Conservation (phyloP, 257 asterid genomes). For the Solanum peruvianum region DNA sequence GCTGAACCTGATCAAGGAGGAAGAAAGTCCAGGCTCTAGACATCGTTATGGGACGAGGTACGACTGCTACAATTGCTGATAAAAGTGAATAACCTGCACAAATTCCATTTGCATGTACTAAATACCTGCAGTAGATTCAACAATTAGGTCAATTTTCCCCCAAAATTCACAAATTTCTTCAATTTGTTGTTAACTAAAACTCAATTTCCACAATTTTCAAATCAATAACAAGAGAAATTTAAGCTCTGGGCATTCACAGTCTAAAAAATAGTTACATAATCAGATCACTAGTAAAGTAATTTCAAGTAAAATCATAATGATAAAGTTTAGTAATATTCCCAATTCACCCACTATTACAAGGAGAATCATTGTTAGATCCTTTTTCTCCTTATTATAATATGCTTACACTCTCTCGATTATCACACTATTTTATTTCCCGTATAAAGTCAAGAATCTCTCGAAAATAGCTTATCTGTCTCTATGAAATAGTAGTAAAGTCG, state of each 20-base stretch:
- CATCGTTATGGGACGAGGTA: slow-evolving; percentile 63
- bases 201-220: background rate
- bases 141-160: background rate
- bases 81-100: slow-evolving; percentile 88
- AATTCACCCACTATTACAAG: background rate
- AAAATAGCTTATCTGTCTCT: background rate
- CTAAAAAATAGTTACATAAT: background rate
- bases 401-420: background rate
- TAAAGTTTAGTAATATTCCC: background rate
- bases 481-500: too few species aligned
- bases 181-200: background rate
- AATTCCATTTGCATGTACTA: slow-evolving; percentile 88
- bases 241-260: background rate
- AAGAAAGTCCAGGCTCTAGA: slow-evolving; percentile 81
- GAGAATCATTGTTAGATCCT: background rate
- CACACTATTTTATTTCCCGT: background rate
- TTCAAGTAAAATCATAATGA: background rate
- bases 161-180: background rate
- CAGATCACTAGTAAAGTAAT: background rate
- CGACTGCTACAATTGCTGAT: slow-evolving; percentile 63
- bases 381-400: background rate
- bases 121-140: slow-evolving; percentile 24
- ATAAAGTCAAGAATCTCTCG: too few species aligned
- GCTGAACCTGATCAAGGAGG: slow-evolving; percentile 68
- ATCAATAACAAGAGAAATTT: background rate